Conservation (phyloP, 1,284 basidiomycete species). For the Ceratorhiza oryzae-sativae region DNA sequence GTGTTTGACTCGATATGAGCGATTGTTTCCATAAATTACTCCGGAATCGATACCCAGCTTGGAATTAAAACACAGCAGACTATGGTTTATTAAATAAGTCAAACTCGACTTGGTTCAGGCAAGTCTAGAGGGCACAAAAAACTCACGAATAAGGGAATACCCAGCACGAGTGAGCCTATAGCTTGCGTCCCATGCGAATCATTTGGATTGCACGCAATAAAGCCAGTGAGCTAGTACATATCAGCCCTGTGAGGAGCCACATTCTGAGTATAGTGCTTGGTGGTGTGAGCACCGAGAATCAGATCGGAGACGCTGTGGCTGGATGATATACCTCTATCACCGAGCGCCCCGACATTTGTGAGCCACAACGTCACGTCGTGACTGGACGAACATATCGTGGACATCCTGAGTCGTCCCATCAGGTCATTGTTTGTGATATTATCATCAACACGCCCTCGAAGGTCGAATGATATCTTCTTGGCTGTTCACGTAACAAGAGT, state of each 20-base stretch:
- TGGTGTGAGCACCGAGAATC: not conserved
- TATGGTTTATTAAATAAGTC: not conserved
- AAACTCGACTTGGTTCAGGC: not conserved
- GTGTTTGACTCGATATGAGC: not conserved
- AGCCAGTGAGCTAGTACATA: conserved; percentile 44
- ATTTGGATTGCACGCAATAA: conserved; percentile 4
- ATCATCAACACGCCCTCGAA: too few relatives aligned
- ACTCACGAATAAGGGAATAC: conserved; percentile 7
- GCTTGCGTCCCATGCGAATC: not conserved
- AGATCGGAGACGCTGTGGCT: not conserved
- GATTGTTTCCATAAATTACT: not conserved
- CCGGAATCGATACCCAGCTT: not conserved
- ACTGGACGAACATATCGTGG: too few relatives aligned
- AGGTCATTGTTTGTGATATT: too few relatives aligned
- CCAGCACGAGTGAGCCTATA: conserved; percentile 8
- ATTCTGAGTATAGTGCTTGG: conserved; percentile 34
- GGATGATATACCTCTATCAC: not conserved
- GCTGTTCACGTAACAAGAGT: too few relatives aligned
- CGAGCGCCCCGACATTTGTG: not conserved
- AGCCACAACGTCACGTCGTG: too few relatives aligned
- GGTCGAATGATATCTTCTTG: too few relatives aligned
- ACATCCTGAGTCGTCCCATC: too few relatives aligned
- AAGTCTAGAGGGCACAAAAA: not conserved
- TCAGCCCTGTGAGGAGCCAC: conserved; percentile 48
- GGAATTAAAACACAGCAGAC: conserved; percentile 13